Evolutionary conservation across 1,284 basidiomycete genomes (phyloP).

Genomic region (Apiotrichum porosum): DNA sequence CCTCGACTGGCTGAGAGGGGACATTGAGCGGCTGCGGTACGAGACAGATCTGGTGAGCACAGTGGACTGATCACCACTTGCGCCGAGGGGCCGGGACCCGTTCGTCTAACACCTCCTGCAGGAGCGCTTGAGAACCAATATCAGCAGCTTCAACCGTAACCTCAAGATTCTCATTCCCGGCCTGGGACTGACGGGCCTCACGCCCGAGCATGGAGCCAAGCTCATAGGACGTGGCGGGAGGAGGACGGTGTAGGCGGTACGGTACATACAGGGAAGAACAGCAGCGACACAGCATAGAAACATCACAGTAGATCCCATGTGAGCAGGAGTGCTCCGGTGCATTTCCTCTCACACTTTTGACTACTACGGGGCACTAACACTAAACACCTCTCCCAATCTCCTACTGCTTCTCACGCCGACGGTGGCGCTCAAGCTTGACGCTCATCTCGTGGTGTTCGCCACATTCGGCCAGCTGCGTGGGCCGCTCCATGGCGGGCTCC

Average conservation of each 20-base stretch:
- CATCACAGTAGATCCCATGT: too few species aligned
- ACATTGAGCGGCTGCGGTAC: slow-evolving; percentile 36
- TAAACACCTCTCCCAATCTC: too few species aligned
- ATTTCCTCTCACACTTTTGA: too few species aligned
- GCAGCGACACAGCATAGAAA: too few species aligned
- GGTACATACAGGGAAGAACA: too few species aligned
- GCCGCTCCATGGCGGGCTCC: slow-evolving; percentile 66
- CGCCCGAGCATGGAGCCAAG: slow-evolving; percentile 23
- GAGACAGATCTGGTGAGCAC: slow-evolving; percentile 37
- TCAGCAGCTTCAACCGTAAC: slow-evolving; percentile 26
- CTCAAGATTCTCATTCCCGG: slow-evolving; percentile 35
- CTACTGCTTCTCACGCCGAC: slow-evolving; percentile 12
- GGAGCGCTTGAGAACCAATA: slow-evolving; percentile 17
- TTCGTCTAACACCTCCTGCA: not conserved
- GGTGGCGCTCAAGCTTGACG: slow-evolving; percentile 29
- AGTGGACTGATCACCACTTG: not conserved
- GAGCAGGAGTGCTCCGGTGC: not conserved
- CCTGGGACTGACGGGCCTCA: slow-evolving; percentile 33
- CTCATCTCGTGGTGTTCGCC: slow-evolving; percentile 50
- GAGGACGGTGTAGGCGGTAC: not conserved
- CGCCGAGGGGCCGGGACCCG: not conserved
- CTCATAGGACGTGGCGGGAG: slow-evolving; percentile 28
- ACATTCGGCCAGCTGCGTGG: slow-evolving; percentile 57
- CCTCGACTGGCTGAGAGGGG: slow-evolving; percentile 43
- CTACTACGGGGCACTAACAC: too few species aligned